A percentile compares a stretch with the other conserved stretches of the same genome.
phyloP scores from a whole-genome alignment of 345 rosid species.

The Eucalyptus virginea region DNA sequence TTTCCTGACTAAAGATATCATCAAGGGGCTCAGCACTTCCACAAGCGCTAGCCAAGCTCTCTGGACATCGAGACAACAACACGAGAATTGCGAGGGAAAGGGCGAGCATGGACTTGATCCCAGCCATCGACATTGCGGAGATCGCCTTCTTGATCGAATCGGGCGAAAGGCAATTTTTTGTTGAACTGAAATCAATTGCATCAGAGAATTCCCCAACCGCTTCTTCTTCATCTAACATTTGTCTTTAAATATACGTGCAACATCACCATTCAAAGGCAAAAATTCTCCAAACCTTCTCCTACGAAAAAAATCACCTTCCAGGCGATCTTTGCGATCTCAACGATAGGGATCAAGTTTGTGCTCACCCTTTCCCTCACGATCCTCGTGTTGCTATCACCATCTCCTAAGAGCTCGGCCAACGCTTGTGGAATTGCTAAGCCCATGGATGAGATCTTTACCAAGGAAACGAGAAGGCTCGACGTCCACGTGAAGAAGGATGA shows the following conservation, averaged over 20 bases:
- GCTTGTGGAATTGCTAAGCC: neutral
- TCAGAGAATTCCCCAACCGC: no score
- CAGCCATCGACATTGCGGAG: neutral
- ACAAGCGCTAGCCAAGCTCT: no score
- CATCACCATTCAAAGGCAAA: no score
- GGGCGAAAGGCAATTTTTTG: no score
- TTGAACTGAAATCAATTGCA: no score
- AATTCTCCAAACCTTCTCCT: no score
- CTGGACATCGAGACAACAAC: neutral
- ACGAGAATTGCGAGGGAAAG: neutral
- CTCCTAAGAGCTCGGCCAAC: no score
- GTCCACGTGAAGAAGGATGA: neutral
- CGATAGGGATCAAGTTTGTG: fast-evolving
- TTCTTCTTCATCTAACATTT: no score
- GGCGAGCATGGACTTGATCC: neutral
- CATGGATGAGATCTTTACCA: neutral
- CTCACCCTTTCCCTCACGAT: neutral
- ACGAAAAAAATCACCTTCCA: neutral
- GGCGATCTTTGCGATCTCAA: neutral
- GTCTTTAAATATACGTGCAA: no score
- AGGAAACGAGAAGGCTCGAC: neutral
- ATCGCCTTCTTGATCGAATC: no score
- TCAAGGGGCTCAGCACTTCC: neutral
- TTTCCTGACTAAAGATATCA: neutral
- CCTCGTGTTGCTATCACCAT: no score